Conservation (phyloP, 805 yeast species). For the Candida chilensis region DNA sequence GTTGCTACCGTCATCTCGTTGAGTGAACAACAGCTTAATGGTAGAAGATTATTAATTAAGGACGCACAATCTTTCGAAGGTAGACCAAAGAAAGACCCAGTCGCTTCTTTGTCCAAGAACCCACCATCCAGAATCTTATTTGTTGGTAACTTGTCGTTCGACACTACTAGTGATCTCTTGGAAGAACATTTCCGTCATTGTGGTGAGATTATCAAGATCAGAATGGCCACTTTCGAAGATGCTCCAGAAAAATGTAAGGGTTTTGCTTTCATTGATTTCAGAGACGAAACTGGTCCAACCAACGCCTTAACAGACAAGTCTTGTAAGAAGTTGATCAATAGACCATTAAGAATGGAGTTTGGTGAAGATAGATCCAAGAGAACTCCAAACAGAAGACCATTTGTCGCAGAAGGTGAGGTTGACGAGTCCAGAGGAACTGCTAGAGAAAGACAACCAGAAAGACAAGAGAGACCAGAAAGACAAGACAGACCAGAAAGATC, state of each 20-base stretch:
- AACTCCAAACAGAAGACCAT: conserved; percentile 31
- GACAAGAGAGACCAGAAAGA: conserved; percentile 4
- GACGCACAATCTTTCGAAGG: conserved; percentile 78
- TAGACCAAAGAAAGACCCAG: conserved; percentile 56
- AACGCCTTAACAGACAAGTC: conserved; percentile 68
- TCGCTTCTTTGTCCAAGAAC: conserved; percentile 46
- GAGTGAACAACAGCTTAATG: conserved; percentile 68
- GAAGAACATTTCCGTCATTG: conserved; percentile 83
- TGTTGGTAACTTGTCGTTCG: conserved; percentile 90
- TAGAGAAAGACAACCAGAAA: conserved; percentile 2
- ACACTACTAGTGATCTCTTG: conserved; percentile 73
- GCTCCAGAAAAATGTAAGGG: conserved; percentile 96
- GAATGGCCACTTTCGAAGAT: conserved; percentile 99
- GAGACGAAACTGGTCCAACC: conserved; percentile 72
- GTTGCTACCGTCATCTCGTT: conserved; percentile 55
- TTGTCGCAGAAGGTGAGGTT: conserved; percentile 2
- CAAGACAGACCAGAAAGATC: conserved; percentile 6
- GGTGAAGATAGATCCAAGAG: conserved; percentile 93
- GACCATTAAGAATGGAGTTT: conserved; percentile 78
- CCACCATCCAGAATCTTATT: conserved; percentile 87
- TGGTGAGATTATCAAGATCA: conserved; percentile 73
- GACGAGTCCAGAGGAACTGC: conserved; percentile 2
- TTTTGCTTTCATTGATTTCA: conserved; percentile 86
- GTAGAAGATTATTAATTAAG: conserved; percentile 81
- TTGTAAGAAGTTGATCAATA: conserved; percentile 57